phyloP scores from a whole-genome alignment of 2,329 filamentous ascomycete species.

The Magnaporthiopsis poae region DNA sequence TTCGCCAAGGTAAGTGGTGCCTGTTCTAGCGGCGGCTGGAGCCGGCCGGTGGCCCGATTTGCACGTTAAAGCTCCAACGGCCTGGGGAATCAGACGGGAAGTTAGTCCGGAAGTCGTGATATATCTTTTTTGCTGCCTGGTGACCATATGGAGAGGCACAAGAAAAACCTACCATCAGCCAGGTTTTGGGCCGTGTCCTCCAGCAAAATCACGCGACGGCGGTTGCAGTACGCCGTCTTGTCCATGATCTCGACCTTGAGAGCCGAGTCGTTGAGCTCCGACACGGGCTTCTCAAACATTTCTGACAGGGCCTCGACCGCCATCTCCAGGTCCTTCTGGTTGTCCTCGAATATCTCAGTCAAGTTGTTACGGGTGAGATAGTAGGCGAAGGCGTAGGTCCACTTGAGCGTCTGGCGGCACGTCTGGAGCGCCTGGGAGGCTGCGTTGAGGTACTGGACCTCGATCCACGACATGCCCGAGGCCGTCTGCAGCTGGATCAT shows the following conservation, averaged over 20 bases:
- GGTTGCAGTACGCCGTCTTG: conserved; percentile 94
- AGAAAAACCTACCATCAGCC: conserved; percentile 58
- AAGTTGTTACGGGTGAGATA: conserved; percentile 93
- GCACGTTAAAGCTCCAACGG: conserved; percentile 36
- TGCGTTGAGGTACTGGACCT: conserved; percentile 91
- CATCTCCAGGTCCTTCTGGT: conserved; percentile 95
- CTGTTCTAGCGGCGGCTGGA: conserved; percentile 15
- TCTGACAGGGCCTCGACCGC: conserved; percentile 94
- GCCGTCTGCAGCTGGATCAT: conserved; percentile 92
- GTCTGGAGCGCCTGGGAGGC: conserved; percentile 89
- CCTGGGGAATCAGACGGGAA: conserved; percentile 20
- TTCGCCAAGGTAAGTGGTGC: background rate
- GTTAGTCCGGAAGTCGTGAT: background rate
- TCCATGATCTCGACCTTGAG: conserved; percentile 97
- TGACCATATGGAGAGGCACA: background rate
- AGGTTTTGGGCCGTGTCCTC: conserved; percentile 90
- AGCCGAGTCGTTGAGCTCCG: conserved; percentile 74
- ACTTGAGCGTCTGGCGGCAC: conserved; percentile 96
- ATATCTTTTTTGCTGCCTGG: conserved; percentile 9
- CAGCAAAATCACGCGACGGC: conserved; percentile 76
- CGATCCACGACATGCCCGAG: conserved; percentile 97
- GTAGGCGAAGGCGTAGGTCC: conserved; percentile 98
- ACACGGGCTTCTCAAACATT: conserved; percentile 97
- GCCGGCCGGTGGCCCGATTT: conserved; percentile 18
- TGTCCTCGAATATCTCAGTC: conserved; percentile 96